A percentile compares a stretch with the other conserved stretches of the same genome.
These are phyloP conservation scores for Penicillium bialowiezense DNA, from an alignment of 495 filamentous ascomycete genomes.

Conservation along the genomic window DNA sequence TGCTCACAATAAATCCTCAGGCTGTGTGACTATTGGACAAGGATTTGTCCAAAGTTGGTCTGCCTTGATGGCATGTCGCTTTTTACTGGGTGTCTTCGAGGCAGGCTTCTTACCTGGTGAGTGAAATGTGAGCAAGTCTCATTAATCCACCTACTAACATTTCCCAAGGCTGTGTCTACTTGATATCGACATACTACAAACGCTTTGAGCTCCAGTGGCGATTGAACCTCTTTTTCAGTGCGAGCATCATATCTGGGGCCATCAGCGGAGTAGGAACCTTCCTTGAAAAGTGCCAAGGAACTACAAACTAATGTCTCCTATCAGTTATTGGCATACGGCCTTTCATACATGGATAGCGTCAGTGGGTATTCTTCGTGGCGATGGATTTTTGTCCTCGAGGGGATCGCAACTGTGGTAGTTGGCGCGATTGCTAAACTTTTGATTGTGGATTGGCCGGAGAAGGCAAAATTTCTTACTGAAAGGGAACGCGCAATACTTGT, in stretches of 20 bases:
- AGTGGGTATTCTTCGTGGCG: conserved; percentile 46
- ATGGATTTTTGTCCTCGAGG: conserved; percentile 74
- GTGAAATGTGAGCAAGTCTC: neutral
- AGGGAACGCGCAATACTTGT: conserved; percentile 46
- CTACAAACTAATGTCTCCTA: neutral
- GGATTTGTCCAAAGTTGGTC: conserved; percentile 51
- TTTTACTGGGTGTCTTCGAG: conserved; percentile 58
- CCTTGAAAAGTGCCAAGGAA: neutral
- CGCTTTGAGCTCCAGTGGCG: conserved; percentile 59
- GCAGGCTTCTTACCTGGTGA: conserved; percentile 56
- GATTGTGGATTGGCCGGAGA: conserved; percentile 57
- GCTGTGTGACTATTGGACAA: conserved; percentile 52
- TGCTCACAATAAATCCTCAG: conserved; percentile 6
- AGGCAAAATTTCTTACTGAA: conserved; percentile 44
- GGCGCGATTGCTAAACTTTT: conserved; percentile 46
- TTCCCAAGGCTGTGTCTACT: conserved; percentile 36
- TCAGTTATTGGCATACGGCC: conserved; percentile 56
- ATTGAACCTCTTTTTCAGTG: conserved; percentile 56
- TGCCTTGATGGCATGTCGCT: conserved; percentile 51
- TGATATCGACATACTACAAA: conserved; percentile 62
- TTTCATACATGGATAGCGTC: conserved; percentile 54
- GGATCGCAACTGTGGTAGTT: conserved; percentile 46
- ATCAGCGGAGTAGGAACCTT: conserved; percentile 50
- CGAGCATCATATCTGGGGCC: conserved; percentile 55
- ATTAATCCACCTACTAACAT: conserved; percentile 1